These are phyloP conservation scores for Thraustotheca clavata DNA, from an alignment of 352 stramenopile species.

Conservation along the genomic window DNA sequence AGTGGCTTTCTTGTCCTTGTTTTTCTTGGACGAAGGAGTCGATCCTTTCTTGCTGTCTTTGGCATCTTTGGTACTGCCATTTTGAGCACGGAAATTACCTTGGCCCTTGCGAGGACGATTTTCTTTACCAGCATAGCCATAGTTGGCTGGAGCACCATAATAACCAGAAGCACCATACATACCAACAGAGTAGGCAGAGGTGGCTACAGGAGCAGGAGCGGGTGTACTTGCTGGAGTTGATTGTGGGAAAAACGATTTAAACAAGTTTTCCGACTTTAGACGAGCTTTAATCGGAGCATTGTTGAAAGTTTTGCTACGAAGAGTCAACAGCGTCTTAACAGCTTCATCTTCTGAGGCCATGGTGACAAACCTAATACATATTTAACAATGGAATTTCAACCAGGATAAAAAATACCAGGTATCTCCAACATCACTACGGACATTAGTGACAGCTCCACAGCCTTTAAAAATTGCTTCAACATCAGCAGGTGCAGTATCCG, in stretches of 20 bases:
- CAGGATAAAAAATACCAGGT: conserved; percentile 49
- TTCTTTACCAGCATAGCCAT: conserved; percentile 41
- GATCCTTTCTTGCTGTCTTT: conserved; percentile 23
- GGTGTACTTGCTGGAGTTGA: neutral
- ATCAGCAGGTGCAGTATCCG: conserved; percentile 69
- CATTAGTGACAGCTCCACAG: conserved; percentile 60
- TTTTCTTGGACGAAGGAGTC: conserved; percentile 38
- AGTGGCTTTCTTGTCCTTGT: conserved; percentile 32
- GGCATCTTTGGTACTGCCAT: conserved; percentile 30
- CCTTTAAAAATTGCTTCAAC: conserved; percentile 83
- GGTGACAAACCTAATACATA: conserved; percentile 54
- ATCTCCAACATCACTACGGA: conserved; percentile 89
- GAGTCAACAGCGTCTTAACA: conserved; percentile 70
- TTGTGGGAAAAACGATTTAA: conserved; percentile 86
- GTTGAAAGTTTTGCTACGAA: conserved; percentile 88
- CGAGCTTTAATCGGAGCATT: conserved; percentile 83
- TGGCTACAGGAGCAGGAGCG: conserved; percentile 22
- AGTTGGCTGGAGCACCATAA: conserved; percentile 44
- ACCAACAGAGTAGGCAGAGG: conserved; percentile 10
- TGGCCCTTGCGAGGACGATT: conserved; percentile 30
- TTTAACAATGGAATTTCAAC: neutral
- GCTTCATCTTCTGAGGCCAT: conserved; percentile 85
- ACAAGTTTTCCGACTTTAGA: conserved; percentile 89
- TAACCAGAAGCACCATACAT: conserved; percentile 53
- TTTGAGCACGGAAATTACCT: conserved; percentile 36